Base-by-base conservation (phyloP, 2,329 filamentous ascomycete species). In the Verticillium albo-atrum region DNA sequence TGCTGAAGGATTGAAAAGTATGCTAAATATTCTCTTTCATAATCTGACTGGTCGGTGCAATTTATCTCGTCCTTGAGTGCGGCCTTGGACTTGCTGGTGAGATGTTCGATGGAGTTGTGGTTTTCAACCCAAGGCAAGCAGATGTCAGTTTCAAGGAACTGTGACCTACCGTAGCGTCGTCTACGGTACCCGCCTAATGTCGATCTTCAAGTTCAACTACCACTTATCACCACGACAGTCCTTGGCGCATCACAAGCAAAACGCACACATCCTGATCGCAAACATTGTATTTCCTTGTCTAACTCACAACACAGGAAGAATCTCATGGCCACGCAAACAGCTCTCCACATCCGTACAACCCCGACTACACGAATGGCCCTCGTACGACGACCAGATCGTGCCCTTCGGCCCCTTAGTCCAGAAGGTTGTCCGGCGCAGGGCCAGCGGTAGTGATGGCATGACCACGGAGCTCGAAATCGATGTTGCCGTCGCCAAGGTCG, bases 401-500 rank as follows among this genome's bases (percentile, higher is more conserved):
- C n/a, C n/a, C n/a, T n/a, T n/a, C n/a, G n/a, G n/a, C n/a, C n/a
- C 42, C 20, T 12, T 14, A 50, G 20, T 50, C 42, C 7, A 50
- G 20, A 10, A 50, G 42, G 3, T 50, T 25, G 20, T 50, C 20
- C 3, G 42, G 42, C 42, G 20, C 42, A 9, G 42, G 42, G 42
- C 42, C 5, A 50, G 2, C 14, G n/a, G 4, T 10, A 50, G 20
- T 4, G 3, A 20, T 20, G 20, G 20, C 42, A 2, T 25, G 42
- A 10, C n/a, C 20, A 14, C 6, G 10, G 5, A 12, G n/a, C 20
- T 25, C 42, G 10, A 3, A 23, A 20, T 50, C 20, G 15, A 4
- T 6, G 35, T 37, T 37, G 62, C 80, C 83, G 53, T 84, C 80
- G 9, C 66, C 74, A 6, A 82, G 74, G 47, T 85, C 82, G 63